Conservation (phyloP, 805 yeast species). For the Lipomyces sp. region DNA sequence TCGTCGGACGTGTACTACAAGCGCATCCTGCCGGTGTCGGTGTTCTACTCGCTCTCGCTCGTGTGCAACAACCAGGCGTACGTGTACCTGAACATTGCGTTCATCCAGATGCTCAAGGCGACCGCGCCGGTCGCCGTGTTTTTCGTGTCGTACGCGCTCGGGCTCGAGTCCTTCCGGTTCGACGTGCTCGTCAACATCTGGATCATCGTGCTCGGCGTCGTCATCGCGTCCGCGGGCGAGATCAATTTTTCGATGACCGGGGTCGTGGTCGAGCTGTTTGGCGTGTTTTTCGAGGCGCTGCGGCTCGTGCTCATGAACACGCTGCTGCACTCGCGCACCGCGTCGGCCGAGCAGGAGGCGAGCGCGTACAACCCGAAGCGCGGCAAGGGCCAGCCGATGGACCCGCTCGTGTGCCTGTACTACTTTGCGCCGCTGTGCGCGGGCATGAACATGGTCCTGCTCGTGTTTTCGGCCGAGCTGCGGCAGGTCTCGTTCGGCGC, state of each 20-base stretch:
- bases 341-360: conserved; percentile 4
- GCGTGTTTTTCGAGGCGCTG: conserved; percentile 30
- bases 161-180: conserved; percentile 27
- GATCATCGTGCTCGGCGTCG: conserved; percentile 31
- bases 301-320: conserved; percentile 31
- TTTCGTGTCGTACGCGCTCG: conserved; percentile 27
- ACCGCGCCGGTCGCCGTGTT: conserved; percentile 33
- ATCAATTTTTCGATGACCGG: conserved; percentile 26
- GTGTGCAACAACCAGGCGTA: conserved; percentile 31
- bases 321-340: conserved; percentile 26
- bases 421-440: conserved; percentile 33
- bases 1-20: conserved; percentile 20
- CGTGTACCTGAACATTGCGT: conserved; percentile 32
- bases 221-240: conserved; percentile 32
- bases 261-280: conserved; percentile 26
- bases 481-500: conserved; percentile 15
- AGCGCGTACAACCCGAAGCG: conserved; percentile 12
- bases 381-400: conserved; percentile 27
- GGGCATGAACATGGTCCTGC: conserved; percentile 13
- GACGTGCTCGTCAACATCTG: conserved; percentile 29
- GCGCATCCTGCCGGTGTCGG: conserved; percentile 31
- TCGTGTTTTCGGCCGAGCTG: conserved; percentile 20
- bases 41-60: conserved; percentile 31
- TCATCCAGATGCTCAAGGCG: conserved; percentile 34
- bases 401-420: conserved; percentile 32